phyloP scores from a whole-genome alignment of 371 early-diverging fungal genomes.

The Amoeboradix gromovi region DNA sequence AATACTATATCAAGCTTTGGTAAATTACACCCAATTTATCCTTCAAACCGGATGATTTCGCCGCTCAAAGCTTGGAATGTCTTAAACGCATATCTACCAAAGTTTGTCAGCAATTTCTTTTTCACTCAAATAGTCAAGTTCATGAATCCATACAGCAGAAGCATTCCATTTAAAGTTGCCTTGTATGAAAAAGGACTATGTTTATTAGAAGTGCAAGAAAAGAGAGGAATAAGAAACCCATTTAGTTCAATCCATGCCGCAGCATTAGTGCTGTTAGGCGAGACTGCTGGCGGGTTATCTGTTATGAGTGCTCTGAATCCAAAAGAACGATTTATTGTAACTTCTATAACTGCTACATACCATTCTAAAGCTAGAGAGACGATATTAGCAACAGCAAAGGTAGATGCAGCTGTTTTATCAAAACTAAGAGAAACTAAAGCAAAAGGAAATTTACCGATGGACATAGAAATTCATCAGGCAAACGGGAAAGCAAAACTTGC shows the following conservation, averaged over 20 bases:
- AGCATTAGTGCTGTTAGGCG: not conserved
- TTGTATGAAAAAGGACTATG: not conserved
- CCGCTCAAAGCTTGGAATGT: not conserved
- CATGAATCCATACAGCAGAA: not conserved
- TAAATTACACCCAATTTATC: no score
- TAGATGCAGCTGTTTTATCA: not conserved
- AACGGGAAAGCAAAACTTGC: not conserved
- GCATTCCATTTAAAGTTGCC: not conserved
- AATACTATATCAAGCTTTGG: no score
- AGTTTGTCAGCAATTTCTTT: not conserved
- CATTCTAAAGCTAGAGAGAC: not conserved
- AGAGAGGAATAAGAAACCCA: not conserved
- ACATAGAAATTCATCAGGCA: not conserved
- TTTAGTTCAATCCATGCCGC: not conserved
- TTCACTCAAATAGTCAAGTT: not conserved
- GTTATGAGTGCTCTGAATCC: not conserved
- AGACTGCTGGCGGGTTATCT: not conserved
- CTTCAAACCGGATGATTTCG: not conserved
- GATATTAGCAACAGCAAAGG: not conserved
- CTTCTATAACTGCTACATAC: not conserved
- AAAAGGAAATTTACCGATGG: not conserved
- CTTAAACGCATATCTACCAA: not conserved
- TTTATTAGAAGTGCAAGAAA: not conserved
- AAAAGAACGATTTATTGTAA: not conserved
- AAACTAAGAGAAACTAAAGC: not conserved